Conservation (phyloP, 2,329 filamentous ascomycete species). For the Cordyceps pruinosa region DNA sequence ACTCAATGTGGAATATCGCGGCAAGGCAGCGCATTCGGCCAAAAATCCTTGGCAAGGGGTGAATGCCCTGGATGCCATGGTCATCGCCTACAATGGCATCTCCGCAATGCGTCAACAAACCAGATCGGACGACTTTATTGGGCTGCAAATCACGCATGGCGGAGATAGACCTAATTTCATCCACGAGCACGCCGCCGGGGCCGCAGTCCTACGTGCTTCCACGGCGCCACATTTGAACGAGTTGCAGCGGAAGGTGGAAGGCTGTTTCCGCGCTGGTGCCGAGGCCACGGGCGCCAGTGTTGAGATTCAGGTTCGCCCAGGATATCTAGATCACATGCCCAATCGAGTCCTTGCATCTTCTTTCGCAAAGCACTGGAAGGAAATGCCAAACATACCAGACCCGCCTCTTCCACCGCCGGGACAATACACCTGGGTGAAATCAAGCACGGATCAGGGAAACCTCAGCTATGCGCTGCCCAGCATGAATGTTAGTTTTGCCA, state of each 20-base stretch:
- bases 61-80: conserved; percentile 52
- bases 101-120: conserved; percentile 50
- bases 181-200: conserved; percentile 39
- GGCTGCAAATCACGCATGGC: conserved; percentile 46
- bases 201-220: conserved; percentile 23
- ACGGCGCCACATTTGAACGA: conserved; percentile 27
- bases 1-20: conserved; percentile 46
- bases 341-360: conserved; percentile 40
- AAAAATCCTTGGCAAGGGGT: conserved; percentile 52
- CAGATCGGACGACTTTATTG: conserved; percentile 41
- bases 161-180: conserved; percentile 51
- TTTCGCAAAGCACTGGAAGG: conserved; percentile 39
- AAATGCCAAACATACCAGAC: conserved; percentile 24
- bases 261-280: conserved; percentile 34
- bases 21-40: conserved; percentile 49
- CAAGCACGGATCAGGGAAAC: conserved; percentile 53
- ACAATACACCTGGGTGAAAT: conserved; percentile 40
- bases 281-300: conserved; percentile 40
- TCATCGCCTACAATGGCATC: conserved; percentile 42
- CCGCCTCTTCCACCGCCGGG: conserved; percentile 25
- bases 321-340: conserved; percentile 49
- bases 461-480: conserved; percentile 51
- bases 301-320: conserved; percentile 29
- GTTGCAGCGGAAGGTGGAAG: conserved; percentile 34
- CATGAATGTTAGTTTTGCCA: conserved; percentile 45